Base-by-base conservation (phyloP, 2,329 filamentous ascomycete species). In the Ilyonectria robusta region DNA sequence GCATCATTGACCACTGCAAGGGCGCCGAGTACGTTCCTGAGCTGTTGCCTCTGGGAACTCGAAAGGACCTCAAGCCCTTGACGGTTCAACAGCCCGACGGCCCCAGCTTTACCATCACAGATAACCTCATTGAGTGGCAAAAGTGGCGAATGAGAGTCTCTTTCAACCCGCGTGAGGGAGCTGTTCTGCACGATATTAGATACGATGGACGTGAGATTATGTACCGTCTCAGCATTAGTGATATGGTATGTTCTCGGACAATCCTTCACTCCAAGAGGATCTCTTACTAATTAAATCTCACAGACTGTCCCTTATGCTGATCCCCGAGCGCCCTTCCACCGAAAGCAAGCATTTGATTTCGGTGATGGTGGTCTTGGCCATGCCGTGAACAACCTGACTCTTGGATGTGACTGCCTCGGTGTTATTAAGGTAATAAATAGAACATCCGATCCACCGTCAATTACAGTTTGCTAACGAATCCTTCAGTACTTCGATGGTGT, bases 261-360 rank as follows among this genome's bases (percentile, higher is more conserved):
- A 10, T 33, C 8, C 2, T 6, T 13, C 11, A 15, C 4, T 13
- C 26, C 26, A 33, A 6, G 3, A 11, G 0, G 15, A n/a, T 0
- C 0, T 9, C 3, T 11, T 31, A 1, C 15, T 1, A 0, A 50
- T n/a, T 10, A 4, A 29, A 42, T 29, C 5, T 1, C 11, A 1
- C 1, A 77, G 77, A 79, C 78, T 17, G 89, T 92, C 0, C 89
- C 90, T 0, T 93, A 93, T 66, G 89, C 84, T 0, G 91, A 93
- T 69, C 89, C 88, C 2, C 84, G 90, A 7, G 79, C 84, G 1
- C 90, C 90, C 0, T 92, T 72, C 75, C 89, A 89, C 19, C 84
- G 90, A 23, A 93, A 93, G 75, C 87, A 88, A 17, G 91, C 91
- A 0, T 93, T 93, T 69, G 91, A 93, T 71, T 87, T 93, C 66